These are phyloP conservation scores for Cucurbita maxima DNA, from an alignment of 306 rosid genomes.

Conservation along the genomic window DNA sequence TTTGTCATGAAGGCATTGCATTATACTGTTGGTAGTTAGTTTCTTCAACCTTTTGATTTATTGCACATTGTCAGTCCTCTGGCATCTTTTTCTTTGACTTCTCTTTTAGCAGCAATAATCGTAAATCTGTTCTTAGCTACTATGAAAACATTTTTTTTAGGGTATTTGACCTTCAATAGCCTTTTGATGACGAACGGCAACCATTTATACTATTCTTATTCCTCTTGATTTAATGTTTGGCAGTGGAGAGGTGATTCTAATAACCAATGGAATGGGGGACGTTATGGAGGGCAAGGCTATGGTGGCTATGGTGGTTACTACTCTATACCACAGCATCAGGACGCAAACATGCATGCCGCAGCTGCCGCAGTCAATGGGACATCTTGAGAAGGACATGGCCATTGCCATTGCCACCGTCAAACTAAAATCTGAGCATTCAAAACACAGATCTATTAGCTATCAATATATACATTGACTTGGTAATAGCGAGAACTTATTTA, in stretches of 20 bases:
- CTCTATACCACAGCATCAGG: conserved; percentile 53
- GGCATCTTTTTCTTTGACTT: background rate
- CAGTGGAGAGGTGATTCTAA: conserved; percentile 76
- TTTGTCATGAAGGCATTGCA: background rate
- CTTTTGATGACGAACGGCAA: background rate
- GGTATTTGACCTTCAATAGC: background rate
- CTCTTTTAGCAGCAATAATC: background rate
- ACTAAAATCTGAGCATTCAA: background rate
- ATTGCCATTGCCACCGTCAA: conserved; percentile 2
- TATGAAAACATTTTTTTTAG: background rate
- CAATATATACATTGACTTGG: background rate
- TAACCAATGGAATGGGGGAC: conserved; percentile 54
- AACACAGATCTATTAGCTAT: background rate
- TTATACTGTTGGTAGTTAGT: background rate
- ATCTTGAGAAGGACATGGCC: conserved; percentile 25
- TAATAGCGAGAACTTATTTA: background rate
- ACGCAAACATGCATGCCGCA: conserved; percentile 31
- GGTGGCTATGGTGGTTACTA: conserved; percentile 43
- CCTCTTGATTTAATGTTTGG: background rate
- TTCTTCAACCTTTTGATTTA: background rate
- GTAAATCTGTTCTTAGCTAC: background rate
- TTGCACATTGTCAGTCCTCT: background rate
- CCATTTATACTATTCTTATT: background rate
- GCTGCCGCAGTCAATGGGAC: conserved; percentile 57
- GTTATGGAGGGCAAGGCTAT: conserved; percentile 13